Evolutionary conservation across 1,139 yeast species (phyloP).

Genomic region (Nakaseomyces nivariensis): DNA sequence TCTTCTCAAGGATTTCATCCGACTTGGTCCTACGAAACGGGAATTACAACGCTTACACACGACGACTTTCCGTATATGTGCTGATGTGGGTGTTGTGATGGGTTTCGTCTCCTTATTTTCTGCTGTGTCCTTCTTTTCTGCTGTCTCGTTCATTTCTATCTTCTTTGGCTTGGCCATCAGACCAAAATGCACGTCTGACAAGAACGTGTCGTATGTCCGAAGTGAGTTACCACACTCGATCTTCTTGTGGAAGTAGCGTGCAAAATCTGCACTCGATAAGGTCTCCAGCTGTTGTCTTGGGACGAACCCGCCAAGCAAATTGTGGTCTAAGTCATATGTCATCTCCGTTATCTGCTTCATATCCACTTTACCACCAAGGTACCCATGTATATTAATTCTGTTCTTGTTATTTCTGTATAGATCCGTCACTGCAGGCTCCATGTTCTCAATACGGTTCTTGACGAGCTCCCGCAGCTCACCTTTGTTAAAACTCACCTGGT

Average conservation of each 20-base stretch:
- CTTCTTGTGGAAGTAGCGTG: conserved; percentile 26
- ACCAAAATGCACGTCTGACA: conserved; percentile 10
- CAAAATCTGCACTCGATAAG: conserved; percentile 27
- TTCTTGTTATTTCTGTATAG: conserved; percentile 5
- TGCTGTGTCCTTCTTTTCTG: background rate
- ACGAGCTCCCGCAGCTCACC: conserved; percentile 14
- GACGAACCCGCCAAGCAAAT: conserved; percentile 27
- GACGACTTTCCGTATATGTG: conserved; percentile 15
- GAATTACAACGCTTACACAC: conserved; percentile 19
- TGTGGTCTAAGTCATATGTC: conserved; percentile 22
- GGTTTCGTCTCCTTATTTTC: background rate
- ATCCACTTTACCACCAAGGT: conserved; percentile 24
- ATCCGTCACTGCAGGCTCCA: conserved; percentile 2
- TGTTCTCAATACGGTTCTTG: conserved; percentile 8
- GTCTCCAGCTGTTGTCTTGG: conserved; percentile 27
- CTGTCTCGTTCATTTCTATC: background rate
- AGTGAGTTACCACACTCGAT: conserved; percentile 24
- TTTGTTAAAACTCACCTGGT: conserved; percentile 12
- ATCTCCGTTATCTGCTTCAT: conserved; percentile 18
- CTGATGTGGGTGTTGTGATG: background rate
- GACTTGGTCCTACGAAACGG: conserved; percentile 17
- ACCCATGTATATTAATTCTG: conserved; percentile 23
- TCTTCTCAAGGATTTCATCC: conserved; percentile 12
- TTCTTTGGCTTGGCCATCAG: background rate
- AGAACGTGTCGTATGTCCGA: conserved; percentile 19